phyloP scores from a whole-genome alignment of 257 asterid species.

The Knoxia roxburghii region DNA sequence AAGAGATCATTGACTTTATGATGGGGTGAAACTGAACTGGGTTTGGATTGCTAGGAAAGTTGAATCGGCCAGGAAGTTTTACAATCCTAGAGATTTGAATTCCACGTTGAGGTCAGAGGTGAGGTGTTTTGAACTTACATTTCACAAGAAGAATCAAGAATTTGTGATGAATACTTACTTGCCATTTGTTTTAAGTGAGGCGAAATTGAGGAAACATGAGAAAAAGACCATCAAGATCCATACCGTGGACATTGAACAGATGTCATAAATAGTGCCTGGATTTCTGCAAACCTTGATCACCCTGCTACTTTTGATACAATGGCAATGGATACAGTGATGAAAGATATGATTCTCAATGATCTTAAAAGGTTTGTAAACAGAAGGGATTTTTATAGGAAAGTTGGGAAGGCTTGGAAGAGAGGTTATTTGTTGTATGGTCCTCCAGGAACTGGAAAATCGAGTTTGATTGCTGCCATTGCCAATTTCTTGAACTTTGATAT shows the following conservation, averaged over 20 bases:
- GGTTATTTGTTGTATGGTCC: slow-evolving; percentile 74
- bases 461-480: slow-evolving; percentile 76
- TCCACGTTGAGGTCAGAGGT: slow-evolving; percentile 35
- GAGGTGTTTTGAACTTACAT: slow-evolving; percentile 53
- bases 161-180: slow-evolving; percentile 38
- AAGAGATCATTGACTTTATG: slow-evolving; percentile 35
- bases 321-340: slow-evolving; percentile 52
- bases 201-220: slow-evolving; percentile 29
- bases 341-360: slow-evolving; percentile 41
- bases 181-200: slow-evolving; percentile 30
- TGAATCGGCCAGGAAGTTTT: slow-evolving; percentile 17
- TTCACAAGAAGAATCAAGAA: slow-evolving; percentile 39
- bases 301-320: slow-evolving; percentile 59
- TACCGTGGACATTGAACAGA: slow-evolving; percentile 33
- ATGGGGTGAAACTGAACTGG: slow-evolving; percentile 48
- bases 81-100: slow-evolving; percentile 36
- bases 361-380: slow-evolving; percentile 41
- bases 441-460: slow-evolving; percentile 78
- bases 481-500: slow-evolving; percentile 56
- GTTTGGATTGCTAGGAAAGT: slow-evolving; percentile 28
- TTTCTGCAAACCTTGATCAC: slow-evolving; percentile 42
- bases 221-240: slow-evolving; percentile 40
- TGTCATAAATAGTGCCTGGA: slow-evolving; percentile 37
- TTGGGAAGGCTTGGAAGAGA: slow-evolving; percentile 75
- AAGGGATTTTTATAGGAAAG: too few relatives aligned